Conservation (phyloP, 352 stramenopile species). For the Phytophthora hybrid region DNA sequence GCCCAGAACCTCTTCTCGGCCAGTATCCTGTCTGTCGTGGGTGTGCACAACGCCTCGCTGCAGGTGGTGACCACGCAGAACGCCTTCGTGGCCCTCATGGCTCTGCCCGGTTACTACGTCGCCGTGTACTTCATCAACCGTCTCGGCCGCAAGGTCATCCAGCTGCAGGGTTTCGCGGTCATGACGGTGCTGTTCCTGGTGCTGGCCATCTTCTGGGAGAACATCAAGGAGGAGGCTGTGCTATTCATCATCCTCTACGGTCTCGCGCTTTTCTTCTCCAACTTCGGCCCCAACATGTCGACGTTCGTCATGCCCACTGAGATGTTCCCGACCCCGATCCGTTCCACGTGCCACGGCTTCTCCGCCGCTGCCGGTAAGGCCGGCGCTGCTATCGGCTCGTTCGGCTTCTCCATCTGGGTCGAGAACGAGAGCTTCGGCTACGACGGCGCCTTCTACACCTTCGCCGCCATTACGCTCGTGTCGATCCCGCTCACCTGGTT, state of each 20-base stretch:
- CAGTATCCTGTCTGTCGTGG: conserved; percentile 69
- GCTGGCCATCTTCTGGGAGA: conserved; percentile 71
- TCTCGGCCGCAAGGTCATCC: conserved; percentile 75
- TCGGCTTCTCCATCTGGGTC: conserved; percentile 73
- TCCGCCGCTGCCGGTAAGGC: conserved; percentile 89
- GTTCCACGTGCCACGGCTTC: conserved; percentile 89
- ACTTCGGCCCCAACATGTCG: conserved; percentile 89
- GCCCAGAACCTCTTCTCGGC: conserved; percentile 83
- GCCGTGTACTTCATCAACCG: conserved; percentile 77
- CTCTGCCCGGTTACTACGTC: conserved; percentile 85
- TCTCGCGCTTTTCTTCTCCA: conserved; percentile 82
- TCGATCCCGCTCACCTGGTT: conserved; percentile 72
- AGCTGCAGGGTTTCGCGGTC: conserved; percentile 75
- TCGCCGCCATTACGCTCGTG: conserved; percentile 56
- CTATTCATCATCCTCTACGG: conserved; percentile 83
- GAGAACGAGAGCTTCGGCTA: conserved; percentile 67
- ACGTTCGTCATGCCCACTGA: conserved; percentile 93
- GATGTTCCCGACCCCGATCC: conserved; percentile 87
- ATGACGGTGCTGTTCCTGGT: conserved; percentile 77
- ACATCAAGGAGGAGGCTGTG: conserved; percentile 54
- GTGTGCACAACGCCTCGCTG: conserved; percentile 59
- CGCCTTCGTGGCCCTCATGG: conserved; percentile 72
- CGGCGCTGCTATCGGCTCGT: conserved; percentile 80
- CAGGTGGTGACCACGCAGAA: conserved; percentile 64
- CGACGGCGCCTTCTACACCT: conserved; percentile 67